Base-by-base conservation (phyloP, 2,329 filamentous ascomycete genomes). In the Anisogramma anomala region DNA sequence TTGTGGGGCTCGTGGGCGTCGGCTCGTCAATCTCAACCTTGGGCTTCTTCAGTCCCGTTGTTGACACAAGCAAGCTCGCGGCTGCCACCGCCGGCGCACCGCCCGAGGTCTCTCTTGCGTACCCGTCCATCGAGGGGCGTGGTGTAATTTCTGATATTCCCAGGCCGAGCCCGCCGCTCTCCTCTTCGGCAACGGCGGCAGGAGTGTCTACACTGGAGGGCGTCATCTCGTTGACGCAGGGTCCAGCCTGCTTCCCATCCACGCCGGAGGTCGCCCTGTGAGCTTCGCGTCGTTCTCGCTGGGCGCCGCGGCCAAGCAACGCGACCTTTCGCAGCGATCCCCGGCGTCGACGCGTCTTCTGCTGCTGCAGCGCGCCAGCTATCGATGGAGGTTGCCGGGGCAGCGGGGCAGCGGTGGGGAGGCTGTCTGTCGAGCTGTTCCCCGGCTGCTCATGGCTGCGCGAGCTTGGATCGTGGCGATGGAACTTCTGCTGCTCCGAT, bases 291-390 rank as follows among this genome's bases (percentile, higher is more conserved):
- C 62, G 69, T 51, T 75, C 77, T 46, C 73, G 69, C 58, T 74
- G 77, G 41, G 70, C 75, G 47, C 81, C 80, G 48, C 82, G 82
- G 13, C 85, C 84, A 14, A 94, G 69, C 36, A 94, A 67, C 19
- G 86, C 87, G 9, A 84, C 85, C 61, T 94, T 94, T 45, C 88
- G 75, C 57, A 95, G 67, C 9, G 88, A 94, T 3, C 86, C 87
- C 56, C 83, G 84, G 45, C 88, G 76, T 52, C 79, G 79, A 41
- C 86, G 69, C 34, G 76, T 76, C 57, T 64, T 71, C 44, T 70
- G 65, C 49, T 63, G 57, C 47, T 66, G 55, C 47, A 66, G 26
- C 11, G 69, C 37, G 70, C 56, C 19, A 64, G 66, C 27, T 58
- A 62, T 20, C 42, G 50, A 42, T 58, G 56, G 19, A 55, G 53